Evolutionary conservation across 805 yeast genomes (phyloP), one percentile per base, ranked within the genome.

Genomic region (Teunomyces kruisii): DNA sequence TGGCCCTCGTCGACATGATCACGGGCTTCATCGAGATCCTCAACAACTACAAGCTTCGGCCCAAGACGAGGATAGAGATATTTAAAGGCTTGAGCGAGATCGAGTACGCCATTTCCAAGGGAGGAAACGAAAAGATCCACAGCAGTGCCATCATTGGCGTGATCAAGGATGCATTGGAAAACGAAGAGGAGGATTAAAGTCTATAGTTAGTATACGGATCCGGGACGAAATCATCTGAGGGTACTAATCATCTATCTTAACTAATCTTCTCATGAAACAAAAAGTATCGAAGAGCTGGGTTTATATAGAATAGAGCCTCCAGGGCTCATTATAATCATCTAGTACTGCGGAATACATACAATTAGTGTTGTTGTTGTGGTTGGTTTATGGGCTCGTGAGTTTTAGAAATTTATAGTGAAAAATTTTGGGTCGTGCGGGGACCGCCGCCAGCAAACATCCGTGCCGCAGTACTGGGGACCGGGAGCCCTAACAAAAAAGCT

Each of bases 91-190:
- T 94, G 43, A 81, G 91, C 10, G 97, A 92, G 46, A 80, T 94
- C 17, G 99, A 94, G 67, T 92, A 91, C 63, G 85, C 96, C 1
- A 84, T 94, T 30, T 82, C 96, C 13, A 83, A 81, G 61, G 99
- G 99, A 8, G 97, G 98, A 2, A 87, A 83, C 59, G 97, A 91
- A 48, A 86, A 84, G 62, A 79, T 94, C 27, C 97, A 92, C 59
- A 79, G 88, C 36, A 86, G 94, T 57, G 97, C 97, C 1, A 83
- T 87, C 43, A 84, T 94, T 44, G 97, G 96, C 0, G 88, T 84
- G 6, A 81, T 94, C 28, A 91, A 90, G 63, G 68, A 68, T 12
- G 84, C 88, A 0, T 64, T 84, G 67, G 86, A 81, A 52, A 46
- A 26, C 24, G 52, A 55, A 33, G 48, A 43, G 17, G 33, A 40